Conservation (phyloP, 1,284 basidiomycete genomes). For the Leccinum insigne region DNA sequence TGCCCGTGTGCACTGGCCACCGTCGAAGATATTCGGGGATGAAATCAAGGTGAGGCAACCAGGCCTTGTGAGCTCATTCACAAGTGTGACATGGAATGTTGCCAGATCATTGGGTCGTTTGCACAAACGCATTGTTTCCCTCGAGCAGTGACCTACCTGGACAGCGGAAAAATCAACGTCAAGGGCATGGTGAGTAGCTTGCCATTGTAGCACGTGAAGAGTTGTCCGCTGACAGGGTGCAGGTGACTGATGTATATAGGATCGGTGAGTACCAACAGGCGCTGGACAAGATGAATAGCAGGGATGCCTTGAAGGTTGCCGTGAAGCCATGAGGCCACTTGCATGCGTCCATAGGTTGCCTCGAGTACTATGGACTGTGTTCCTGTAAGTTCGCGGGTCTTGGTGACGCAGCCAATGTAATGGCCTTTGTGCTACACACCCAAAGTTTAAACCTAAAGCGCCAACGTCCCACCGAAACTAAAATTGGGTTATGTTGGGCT, state of each 20-base stretch:
- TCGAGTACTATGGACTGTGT: not conserved
- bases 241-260: slow-evolving; percentile 61
- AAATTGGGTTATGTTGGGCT: not conserved
- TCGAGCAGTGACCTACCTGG: slow-evolving; percentile 80
- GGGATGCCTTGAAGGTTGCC: slow-evolving; percentile 63
- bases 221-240: not conserved
- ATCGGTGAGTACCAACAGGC: slow-evolving; percentile 79
- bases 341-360: not conserved
- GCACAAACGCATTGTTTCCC: slow-evolving; percentile 86
- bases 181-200: slow-evolving; percentile 67
- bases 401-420: not conserved
- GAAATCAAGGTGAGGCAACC: slow-evolving; percentile 64
- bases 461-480: too few relatives aligned
- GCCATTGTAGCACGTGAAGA: not conserved
- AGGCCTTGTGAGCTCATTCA: not conserved
- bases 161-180: slow-evolving; percentile 78
- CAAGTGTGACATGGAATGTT: slow-evolving; percentile 2
- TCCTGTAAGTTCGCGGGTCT: not conserved
- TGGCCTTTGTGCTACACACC: not conserved
- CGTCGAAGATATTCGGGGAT: slow-evolving; percentile 80
- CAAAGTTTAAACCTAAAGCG: too few relatives aligned
- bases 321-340: slow-evolving; percentile 44
- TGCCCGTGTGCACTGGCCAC: slow-evolving; percentile 78
- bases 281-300: slow-evolving; percentile 81
- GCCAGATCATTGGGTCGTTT: slow-evolving; percentile 81